Evolutionary conservation across 73 alveolate species (phyloP), one percentile per base, ranked within the genome.

Genomic region (Paramecium sexaurelia): DNA sequence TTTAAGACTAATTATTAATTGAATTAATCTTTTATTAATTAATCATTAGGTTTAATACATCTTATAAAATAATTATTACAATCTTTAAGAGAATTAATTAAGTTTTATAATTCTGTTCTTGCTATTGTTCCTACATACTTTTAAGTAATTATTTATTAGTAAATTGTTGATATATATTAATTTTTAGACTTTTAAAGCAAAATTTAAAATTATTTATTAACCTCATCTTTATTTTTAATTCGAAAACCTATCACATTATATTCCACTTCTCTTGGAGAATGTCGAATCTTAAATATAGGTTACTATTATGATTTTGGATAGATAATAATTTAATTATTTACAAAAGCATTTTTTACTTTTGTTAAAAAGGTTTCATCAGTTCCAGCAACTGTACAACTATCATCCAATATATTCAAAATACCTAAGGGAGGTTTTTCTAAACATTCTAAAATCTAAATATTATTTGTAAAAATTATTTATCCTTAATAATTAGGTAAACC

Each of bases 161-260:
- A 94, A 10, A 82, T 75, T 78, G 33, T 19, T 1, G 89, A 55
- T 27, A 88, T 40, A 10, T 29, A 41, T 29, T 33, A 10, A 26
- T 69, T 68, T 17, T 33, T 88, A 22, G 91, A 68, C 24, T 88
- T 88, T 36, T 45, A 33, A 2, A 88, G 36, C 9, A 37, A 45
- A 27, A 68, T 87, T 68, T 88, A 68, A n/a, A 88, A 32, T 11
- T 75, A 41, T 27, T 88, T 68, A 68, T 82, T 88, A 45, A 97
- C 83, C 66, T 95, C 98, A 92, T 98, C 99, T 45, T 93, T 95
- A 90, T 98, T 98, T 93, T 97, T 98, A 8, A 94, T 99, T 20
- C 97, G 94, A 92, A 98, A 97, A 33, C 96, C 95, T 68, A 92
- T 95, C 33, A 92, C 86, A 26, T 95, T 91, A 92, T 98, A 98